These are phyloP conservation scores for Raphanus sativus DNA, from an alignment of 345 rosid species.

Conservation along the genomic window DNA sequence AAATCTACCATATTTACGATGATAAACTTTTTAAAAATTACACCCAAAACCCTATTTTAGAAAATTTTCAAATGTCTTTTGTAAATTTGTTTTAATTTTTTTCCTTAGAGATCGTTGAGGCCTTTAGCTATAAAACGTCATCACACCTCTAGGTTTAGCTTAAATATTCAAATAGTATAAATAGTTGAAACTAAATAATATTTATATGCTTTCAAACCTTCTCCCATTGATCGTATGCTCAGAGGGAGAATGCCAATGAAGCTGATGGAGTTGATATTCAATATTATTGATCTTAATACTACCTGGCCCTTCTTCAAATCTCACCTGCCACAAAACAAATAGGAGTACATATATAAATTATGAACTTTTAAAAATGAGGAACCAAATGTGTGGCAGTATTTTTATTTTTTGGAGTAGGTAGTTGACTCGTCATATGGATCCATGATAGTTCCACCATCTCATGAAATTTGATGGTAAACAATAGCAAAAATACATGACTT, in stretches of 20 bases:
- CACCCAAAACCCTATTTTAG: neutral
- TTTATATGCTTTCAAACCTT: conserved; percentile 38
- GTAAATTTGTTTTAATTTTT: neutral
- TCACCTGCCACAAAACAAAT: conserved; percentile 10
- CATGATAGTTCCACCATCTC: neutral
- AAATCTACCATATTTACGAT: conserved; percentile 40
- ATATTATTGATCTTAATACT: conserved; percentile 48
- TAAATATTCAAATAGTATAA: neutral
- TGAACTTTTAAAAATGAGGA: neutral
- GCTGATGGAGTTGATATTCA: conserved; percentile 56
- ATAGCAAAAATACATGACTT: neutral
- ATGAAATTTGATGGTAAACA: neutral
- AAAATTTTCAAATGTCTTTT: neutral
- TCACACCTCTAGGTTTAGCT: neutral
- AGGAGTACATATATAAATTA: neutral
- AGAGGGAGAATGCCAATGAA: conserved; percentile 87
- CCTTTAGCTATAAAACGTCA: neutral
- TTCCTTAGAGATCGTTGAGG: neutral
- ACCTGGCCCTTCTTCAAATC: conserved; percentile 54
- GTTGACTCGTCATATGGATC: neutral
- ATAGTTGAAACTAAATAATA: neutral
- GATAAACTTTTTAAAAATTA: neutral
- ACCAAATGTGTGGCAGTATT: neutral
- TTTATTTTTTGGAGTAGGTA: neutral
- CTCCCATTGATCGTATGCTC: conserved; percentile 71